phyloP scores from a whole-genome alignment of 768 basidiomycete species.

The Calocybe gangraenosa region DNA sequence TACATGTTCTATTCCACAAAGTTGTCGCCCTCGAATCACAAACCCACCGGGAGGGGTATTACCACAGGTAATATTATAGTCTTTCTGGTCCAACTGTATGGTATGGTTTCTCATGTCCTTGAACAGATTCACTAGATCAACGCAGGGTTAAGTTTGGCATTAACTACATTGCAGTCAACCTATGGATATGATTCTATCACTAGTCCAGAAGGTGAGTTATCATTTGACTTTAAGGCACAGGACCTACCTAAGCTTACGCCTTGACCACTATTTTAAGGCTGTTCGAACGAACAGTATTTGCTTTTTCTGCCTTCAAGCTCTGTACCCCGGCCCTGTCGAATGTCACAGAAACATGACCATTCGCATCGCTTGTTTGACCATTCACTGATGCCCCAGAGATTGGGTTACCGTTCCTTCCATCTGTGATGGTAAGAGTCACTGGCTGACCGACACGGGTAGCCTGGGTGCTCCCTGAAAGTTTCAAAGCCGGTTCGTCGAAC shows the following conservation, averaged over 20 bases:
- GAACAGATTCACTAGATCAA: conserved; percentile 70
- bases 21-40: too few species aligned
- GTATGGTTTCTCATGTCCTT: conserved; percentile 71
- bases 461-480: conserved; percentile 35
- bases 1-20: too few species aligned
- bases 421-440: conserved; percentile 30
- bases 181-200: too few species aligned
- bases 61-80: too few species aligned
- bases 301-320: conserved; percentile 28
- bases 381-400: conserved; percentile 31
- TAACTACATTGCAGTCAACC: too few species aligned
- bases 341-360: conserved; percentile 24
- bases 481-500: conserved; percentile 21
- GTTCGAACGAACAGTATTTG: conserved; percentile 30
- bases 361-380: conserved; percentile 18
- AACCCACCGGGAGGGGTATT: too few species aligned
- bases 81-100: too few species aligned
- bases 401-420: conserved; percentile 28
- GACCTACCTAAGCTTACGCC: not conserved
- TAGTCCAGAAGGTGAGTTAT: too few species aligned
- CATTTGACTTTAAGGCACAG: not conserved
- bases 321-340: conserved; percentile 22
- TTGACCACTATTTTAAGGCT: conserved; percentile 18
- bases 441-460: conserved; percentile 18
- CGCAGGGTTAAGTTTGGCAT: too few species aligned